Base-by-base conservation (phyloP, 305 asterid genomes). In the Fraxinus sp. region DNA sequence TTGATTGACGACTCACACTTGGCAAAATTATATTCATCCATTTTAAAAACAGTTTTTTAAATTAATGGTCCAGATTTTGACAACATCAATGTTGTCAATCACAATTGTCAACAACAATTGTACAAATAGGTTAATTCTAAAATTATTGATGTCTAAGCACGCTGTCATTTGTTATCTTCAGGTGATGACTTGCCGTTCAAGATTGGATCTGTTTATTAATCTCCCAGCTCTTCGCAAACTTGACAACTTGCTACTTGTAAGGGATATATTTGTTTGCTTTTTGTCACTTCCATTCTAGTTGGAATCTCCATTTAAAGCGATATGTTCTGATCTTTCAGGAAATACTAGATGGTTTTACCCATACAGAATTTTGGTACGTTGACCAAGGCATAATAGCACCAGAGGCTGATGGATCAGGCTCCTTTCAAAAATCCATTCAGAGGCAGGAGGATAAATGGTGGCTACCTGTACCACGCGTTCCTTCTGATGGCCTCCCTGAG, bases 211-310 rank as follows among this genome's bases (percentile, higher is more conserved):
- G 43, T 84, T 86, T 74, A 87, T 92, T 5, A 91, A 96, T 87
- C 95, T 96, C 59, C 99, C 99, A 37, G 99, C 98, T 75, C 97
- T 96, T 39, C 92, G 93, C 72, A 96, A 93, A 86, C 97, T 96
- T 33, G 99, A 96, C 86, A 91, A 90, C 86, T 90, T 96, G 95
- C 92, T 96, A 43, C 92, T 94, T 75, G 99, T 96, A 91, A 93
- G 96, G 75, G 66, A 78, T 78, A 8, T 8, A n/a, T 75, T 57
- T 79, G 18, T 68, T 73, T 32, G 10, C 32, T 5, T 86, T 80
- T 5, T 80, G 57, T 1, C 7, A 66, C 74, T 24, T 66, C 2
- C 36, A 0, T 68, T 26, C 75, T 28, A 26, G 18, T 68, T 1
- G 0, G 75, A 68, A 28, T 26, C 75, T 68, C n/a, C 36, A 18